A percentile compares a stretch with the other conserved stretches of the same genome.
Evolutionary conservation across 306 rosid species (phyloP).

Genomic region (Cicer arietinum): DNA sequence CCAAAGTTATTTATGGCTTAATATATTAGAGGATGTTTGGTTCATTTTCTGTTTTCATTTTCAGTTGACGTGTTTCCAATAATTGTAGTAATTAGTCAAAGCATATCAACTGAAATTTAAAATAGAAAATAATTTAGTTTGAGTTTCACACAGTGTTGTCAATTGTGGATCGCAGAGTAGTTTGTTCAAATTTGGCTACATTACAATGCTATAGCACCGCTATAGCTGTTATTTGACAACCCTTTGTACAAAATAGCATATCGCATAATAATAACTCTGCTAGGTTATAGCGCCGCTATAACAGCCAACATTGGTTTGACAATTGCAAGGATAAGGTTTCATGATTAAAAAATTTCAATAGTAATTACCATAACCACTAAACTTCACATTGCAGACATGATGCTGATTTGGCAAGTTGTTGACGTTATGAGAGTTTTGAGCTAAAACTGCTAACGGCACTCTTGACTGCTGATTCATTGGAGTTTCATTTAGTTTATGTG

Average conservation of each 20-base stretch:
- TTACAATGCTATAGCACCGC: too few relatives aligned
- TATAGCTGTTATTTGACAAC: too few relatives aligned
- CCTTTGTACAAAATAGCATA: too few relatives aligned
- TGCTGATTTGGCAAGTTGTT: conserved; percentile 60
- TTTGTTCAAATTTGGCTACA: too few relatives aligned
- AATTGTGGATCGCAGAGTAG: too few relatives aligned
- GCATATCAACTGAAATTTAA: conserved; percentile 7
- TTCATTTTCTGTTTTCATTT: conserved; percentile 1
- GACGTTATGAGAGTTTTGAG: conserved; percentile 65
- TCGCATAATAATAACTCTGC: too few relatives aligned
- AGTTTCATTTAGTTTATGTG: conserved; percentile 61
- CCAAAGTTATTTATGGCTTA: conserved; percentile 36
- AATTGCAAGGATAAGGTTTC: conserved; percentile 33
- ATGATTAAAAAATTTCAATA: conserved; percentile 20
- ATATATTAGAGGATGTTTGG: conserved; percentile 5
- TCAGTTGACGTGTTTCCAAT: background rate
- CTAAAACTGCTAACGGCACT: conserved; percentile 82
- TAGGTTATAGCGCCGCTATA: too few relatives aligned
- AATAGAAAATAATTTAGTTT: background rate
- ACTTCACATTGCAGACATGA: conserved; percentile 54
- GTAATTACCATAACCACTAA: conserved; percentile 58
- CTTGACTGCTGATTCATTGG: conserved; percentile 64
- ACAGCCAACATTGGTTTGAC: conserved; percentile 1
- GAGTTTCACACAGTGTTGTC: too few relatives aligned
- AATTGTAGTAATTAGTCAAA: background rate